phyloP scores from a whole-genome alignment of 176 grass and related monocot genomes.

The Secale cereale region DNA sequence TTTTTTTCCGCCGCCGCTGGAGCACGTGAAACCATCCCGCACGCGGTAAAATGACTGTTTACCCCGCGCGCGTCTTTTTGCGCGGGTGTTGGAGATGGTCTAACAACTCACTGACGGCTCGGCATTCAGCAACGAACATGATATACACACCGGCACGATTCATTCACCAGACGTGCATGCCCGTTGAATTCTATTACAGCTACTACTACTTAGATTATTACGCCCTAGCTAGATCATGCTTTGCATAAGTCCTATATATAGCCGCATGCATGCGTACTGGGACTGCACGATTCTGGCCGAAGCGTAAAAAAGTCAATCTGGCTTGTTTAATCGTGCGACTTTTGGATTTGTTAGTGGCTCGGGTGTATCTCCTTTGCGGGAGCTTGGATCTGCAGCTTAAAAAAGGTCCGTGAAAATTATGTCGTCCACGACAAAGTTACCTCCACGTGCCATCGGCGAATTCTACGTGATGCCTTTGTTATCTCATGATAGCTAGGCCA shows the following conservation, averaged over 20 bases:
- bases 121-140: neutral
- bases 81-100: too few relatives aligned
- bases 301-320: neutral
- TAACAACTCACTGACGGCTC: neutral
- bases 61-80: too few relatives aligned
- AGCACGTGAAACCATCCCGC: too few relatives aligned
- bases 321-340: conserved; percentile 28
- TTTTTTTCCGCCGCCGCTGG: too few relatives aligned
- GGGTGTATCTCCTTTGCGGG: too few relatives aligned
- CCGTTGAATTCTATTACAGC: neutral
- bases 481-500: too few relatives aligned
- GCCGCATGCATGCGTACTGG: neutral
- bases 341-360: neutral
- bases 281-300: neutral
- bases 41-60: too few relatives aligned
- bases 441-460: too few relatives aligned
- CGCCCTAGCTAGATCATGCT: neutral
- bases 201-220: neutral
- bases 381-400: neutral
- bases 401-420: conserved; percentile 3
- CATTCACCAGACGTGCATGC: neutral
- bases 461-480: too few relatives aligned
- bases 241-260: neutral
- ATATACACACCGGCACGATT: conserved; percentile 13
- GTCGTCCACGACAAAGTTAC: neutral